Evolutionary conservation across 371 early-diverging fungal species (phyloP).

Genomic region (Nematocida sp.): DNA sequence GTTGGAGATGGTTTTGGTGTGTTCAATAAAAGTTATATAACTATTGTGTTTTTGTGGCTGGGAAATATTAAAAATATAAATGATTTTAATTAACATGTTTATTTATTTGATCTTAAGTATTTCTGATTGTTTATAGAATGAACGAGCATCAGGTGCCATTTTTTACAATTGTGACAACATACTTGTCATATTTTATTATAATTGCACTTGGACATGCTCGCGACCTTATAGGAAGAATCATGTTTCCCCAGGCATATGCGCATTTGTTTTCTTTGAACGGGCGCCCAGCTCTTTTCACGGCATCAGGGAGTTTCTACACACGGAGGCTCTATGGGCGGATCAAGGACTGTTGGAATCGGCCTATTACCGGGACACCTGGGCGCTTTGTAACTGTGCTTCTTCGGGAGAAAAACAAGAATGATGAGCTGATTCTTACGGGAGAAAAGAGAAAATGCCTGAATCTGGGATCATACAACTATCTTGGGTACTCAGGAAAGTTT

Average conservation of each 20-base stretch:
- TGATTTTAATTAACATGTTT: too few species aligned
- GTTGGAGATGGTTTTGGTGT: too few species aligned
- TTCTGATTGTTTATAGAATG: not conserved
- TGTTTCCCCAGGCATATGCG: constrained; percentile 71
- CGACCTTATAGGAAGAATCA: constrained; percentile 72
- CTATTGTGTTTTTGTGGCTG: too few species aligned
- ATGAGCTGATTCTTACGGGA: constrained; percentile 78
- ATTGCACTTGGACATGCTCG: constrained; percentile 74
- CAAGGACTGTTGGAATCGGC: constrained; percentile 90
- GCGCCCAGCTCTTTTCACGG: constrained; percentile 82
- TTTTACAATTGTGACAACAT: constrained; percentile 76
- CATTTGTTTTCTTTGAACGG: constrained; percentile 71
- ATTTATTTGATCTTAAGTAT: not conserved
- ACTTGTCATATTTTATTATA: constrained; percentile 83
- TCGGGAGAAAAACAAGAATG: constrained; percentile 77
- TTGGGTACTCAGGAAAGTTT: constrained; percentile 85
- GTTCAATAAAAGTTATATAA: too few species aligned
- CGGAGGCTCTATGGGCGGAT: constrained; percentile 85
- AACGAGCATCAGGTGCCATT: constrained; percentile 36
- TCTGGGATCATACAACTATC: constrained; percentile 94
- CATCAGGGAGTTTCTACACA: constrained; percentile 89
- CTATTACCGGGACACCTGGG: constrained; percentile 88
- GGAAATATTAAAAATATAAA: too few species aligned
- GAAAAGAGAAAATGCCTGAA: constrained; percentile 77
- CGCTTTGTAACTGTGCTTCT: constrained; percentile 78